Conservation (phyloP, 495 filamentous ascomycete species). For the Letharia columbiana region DNA sequence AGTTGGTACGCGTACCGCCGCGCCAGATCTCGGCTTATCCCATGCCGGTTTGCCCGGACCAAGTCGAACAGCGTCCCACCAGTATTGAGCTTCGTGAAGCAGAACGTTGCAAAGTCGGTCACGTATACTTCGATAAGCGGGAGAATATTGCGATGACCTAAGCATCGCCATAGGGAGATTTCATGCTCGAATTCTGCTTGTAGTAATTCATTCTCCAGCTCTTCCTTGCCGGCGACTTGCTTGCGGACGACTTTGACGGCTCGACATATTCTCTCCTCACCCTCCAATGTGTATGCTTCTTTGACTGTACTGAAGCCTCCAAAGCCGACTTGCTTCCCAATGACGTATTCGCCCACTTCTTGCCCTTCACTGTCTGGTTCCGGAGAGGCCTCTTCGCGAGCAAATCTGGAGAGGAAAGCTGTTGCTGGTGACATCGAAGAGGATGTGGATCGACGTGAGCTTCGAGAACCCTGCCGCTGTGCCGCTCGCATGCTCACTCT, state of each 20-base stretch:
- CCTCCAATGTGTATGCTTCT: conserved; percentile 60
- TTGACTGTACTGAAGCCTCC: conserved; percentile 67
- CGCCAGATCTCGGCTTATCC: conserved; percentile 44
- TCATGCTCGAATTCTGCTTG: conserved; percentile 71
- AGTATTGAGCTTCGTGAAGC: conserved; percentile 59
- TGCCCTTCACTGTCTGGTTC: conserved; percentile 66
- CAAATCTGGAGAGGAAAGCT: conserved; percentile 53
- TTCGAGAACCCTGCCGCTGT: conserved; percentile 14
- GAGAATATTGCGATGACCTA: conserved; percentile 59
- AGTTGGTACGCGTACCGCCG: conserved; percentile 61
- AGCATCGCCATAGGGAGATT: conserved; percentile 59
- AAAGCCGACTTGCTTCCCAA: conserved; percentile 60
- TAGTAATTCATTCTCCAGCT: conserved; percentile 57
- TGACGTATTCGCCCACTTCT: conserved; percentile 65
- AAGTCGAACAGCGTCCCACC: conserved; percentile 67
- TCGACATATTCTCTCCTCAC: conserved; percentile 41
- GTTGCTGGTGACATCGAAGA: conserved; percentile 47
- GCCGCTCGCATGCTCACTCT: conserved; percentile 35
- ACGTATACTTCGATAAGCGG: conserved; percentile 60
- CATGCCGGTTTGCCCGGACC: conserved; percentile 50
- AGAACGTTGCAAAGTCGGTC: conserved; percentile 64
- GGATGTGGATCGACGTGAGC: conserved; percentile 39
- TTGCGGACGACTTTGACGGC: conserved; percentile 72
- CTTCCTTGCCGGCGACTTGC: conserved; percentile 45
- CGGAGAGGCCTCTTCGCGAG: conserved; percentile 35